Percentiles rank a stretch among this genome's conserved stretches.
Conservation (phyloP, 176 grass and related monocot species). For the Calamus simplicifolius region DNA sequence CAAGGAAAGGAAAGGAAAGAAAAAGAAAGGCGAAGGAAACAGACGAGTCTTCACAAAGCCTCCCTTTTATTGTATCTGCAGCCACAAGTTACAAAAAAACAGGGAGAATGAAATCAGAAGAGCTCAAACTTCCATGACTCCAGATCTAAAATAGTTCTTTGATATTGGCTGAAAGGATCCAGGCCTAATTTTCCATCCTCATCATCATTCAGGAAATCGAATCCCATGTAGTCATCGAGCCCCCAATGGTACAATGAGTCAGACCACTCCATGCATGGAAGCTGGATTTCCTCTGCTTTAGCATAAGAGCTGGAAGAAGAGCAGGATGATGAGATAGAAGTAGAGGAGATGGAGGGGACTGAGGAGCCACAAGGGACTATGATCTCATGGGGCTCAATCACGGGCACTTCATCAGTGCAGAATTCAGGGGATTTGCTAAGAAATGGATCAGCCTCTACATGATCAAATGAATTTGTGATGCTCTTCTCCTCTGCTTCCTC, state of each 20-base stretch:
- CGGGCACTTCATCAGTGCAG: slow-evolving; percentile 18
- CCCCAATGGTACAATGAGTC: slow-evolving; percentile 54
- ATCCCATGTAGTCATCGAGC: slow-evolving; percentile 41
- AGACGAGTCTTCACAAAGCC: no score
- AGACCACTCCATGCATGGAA: slow-evolving; percentile 46
- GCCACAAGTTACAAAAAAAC: no score
- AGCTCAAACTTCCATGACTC: slow-evolving; percentile 9
- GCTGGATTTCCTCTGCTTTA: slow-evolving; percentile 15
- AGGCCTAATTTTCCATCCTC: slow-evolving; percentile 14
- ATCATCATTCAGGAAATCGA: slow-evolving; percentile 20
- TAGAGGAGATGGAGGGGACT: not conserved
- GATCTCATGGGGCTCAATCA: slow-evolving; percentile 17
- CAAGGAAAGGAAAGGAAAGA: no score
- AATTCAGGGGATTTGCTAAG: slow-evolving; percentile 7
- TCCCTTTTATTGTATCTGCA: no score
- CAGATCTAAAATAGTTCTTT: slow-evolving; percentile 5
- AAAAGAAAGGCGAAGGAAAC: no score
- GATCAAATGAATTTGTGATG: not conserved
- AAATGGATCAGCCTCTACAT: not conserved
- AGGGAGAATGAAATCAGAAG: not conserved
- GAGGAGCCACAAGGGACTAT: slow-evolving; percentile 28
- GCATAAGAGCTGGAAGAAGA: slow-evolving; percentile 32
- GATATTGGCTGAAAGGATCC: slow-evolving; percentile 1
- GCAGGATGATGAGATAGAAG: slow-evolving; percentile 37
- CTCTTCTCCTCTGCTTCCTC: not conserved